These are phyloP conservation scores for Arthrocladium fulminans DNA, from an alignment of 2,329 filamentous ascomycete species.

Conservation along the genomic window DNA sequence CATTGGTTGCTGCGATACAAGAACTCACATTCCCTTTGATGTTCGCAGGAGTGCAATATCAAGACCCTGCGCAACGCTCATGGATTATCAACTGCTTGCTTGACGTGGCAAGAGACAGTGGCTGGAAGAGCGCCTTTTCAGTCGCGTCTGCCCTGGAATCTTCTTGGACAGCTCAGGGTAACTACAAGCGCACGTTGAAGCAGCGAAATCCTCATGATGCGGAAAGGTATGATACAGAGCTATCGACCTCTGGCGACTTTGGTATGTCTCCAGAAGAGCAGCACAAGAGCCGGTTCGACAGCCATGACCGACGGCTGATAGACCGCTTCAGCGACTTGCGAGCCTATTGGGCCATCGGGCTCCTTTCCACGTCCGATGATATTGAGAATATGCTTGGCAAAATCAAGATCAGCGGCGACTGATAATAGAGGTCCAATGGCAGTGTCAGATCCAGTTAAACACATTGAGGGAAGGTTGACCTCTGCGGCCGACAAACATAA, in stretches of 20 bases:
- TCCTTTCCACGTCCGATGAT: conserved; percentile 71
- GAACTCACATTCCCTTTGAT: conserved; percentile 78
- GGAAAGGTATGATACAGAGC: not conserved
- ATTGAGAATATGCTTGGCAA: conserved; percentile 50
- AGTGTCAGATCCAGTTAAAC: not conserved
- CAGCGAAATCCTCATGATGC: conserved; percentile 13
- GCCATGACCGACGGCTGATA: conserved; percentile 45
- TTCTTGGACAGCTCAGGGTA: conserved; percentile 53
- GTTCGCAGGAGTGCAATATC: conserved; percentile 75
- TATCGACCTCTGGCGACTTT: not conserved
- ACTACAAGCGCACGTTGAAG: conserved; percentile 46
- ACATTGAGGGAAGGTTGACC: not conserved
- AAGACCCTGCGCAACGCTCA: conserved; percentile 59
- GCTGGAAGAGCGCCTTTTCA: conserved; percentile 74
- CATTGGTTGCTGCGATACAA: conserved; percentile 70
- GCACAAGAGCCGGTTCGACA: conserved; percentile 25
- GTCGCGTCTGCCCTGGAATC: conserved; percentile 80
- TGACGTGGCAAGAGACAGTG: conserved; percentile 69
- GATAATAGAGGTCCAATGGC: not conserved
- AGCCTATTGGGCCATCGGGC: conserved; percentile 66
- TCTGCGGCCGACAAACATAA: not conserved
- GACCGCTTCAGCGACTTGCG: conserved; percentile 55
- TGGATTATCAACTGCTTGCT: conserved; percentile 69
- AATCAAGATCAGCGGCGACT: not conserved
- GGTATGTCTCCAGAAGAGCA: conserved; percentile 12